These are phyloP conservation scores for Talaromyces liani DNA, from an alignment of 495 filamentous ascomycete species.

Conservation along the genomic window DNA sequence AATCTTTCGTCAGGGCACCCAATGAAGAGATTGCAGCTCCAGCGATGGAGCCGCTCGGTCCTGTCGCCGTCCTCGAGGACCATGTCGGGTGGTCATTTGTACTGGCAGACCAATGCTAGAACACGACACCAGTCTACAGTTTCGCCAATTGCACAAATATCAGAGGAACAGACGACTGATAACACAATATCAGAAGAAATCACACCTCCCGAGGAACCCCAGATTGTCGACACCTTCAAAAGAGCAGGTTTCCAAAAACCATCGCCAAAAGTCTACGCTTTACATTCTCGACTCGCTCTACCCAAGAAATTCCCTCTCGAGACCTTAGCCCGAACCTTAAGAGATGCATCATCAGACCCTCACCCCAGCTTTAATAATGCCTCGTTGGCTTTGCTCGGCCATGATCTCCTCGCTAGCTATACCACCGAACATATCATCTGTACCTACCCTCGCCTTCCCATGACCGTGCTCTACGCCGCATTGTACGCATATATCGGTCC, in stretches of 20 bases:
- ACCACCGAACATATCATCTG: conserved; percentile 79
- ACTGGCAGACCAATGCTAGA: conserved; percentile 32
- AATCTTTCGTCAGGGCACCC: conserved; percentile 14
- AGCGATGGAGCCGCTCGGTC: conserved; percentile 65
- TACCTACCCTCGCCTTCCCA: conserved; percentile 82
- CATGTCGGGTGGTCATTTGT: conserved; percentile 41
- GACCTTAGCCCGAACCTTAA: conserved; percentile 76
- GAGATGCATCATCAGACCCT: conserved; percentile 75
- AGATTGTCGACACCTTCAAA: conserved; percentile 42
- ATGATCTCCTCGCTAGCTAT: conserved; percentile 77
- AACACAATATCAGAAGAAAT: conserved; percentile 14
- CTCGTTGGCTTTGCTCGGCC: conserved; percentile 73
- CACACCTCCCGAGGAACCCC: conserved; percentile 27
- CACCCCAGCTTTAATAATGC: conserved; percentile 72
- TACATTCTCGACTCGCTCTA: conserved; percentile 85
- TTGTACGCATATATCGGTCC: conserved; percentile 75
- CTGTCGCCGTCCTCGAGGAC: conserved; percentile 48
- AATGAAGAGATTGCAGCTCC: conserved; percentile 66
- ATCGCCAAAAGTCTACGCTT: conserved; percentile 87
- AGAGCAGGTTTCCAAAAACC: conserved; percentile 35
- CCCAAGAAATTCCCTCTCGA: conserved; percentile 74
- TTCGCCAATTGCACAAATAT: conserved; percentile 22
- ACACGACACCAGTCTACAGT: conserved; percentile 33
- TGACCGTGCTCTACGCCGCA: conserved; percentile 72
- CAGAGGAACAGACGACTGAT: conserved; percentile 15